These are phyloP conservation scores for Dioscorea alata DNA, from an alignment of 106 monocot species.

Conservation along the genomic window DNA sequence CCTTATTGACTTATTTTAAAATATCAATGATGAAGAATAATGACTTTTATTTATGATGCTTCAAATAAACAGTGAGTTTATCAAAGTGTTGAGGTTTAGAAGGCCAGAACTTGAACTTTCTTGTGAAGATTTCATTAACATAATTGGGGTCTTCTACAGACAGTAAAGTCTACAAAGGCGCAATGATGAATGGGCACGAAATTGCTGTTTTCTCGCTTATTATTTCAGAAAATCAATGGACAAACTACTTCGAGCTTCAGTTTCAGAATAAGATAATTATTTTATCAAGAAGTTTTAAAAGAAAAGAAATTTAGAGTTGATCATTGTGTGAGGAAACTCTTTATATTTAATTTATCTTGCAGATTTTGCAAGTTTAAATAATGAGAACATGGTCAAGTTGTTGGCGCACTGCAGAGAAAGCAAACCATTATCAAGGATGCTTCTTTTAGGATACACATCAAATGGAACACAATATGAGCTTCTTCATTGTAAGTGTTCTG, in stretches of 20 bases:
- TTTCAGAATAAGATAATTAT: constrained; percentile 66
- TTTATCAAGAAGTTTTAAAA: not conserved
- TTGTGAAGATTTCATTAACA: constrained; percentile 98
- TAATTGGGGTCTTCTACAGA: too few relatives aligned
- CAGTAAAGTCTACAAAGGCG: too few relatives aligned
- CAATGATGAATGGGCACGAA: too few relatives aligned
- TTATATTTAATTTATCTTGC: constrained; percentile 45
- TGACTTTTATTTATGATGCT: constrained; percentile 4
- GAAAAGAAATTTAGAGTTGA: not conserved
- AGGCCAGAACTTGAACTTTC: constrained; percentile 75
- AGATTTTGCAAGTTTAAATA: constrained; percentile 64
- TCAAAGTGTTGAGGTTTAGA: constrained; percentile 56
- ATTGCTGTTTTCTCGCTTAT: constrained; percentile 86
- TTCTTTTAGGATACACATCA: too few relatives aligned
- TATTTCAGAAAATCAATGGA: constrained; percentile 60
- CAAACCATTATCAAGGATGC: too few relatives aligned
- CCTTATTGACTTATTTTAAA: not conserved
- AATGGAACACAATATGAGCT: constrained; percentile 93
- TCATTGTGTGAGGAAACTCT: not conserved
- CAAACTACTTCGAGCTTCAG: constrained; percentile 58
- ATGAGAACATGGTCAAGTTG: too few relatives aligned
- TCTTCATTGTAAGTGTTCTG: constrained; percentile 67
- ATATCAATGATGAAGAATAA: not conserved
- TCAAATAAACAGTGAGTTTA: constrained; percentile 41
- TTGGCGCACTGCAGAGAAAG: too few relatives aligned